Evolutionary conservation across 805 yeast genomes (phyloP).

Genomic region (Naumovozyma dairenensis): DNA sequence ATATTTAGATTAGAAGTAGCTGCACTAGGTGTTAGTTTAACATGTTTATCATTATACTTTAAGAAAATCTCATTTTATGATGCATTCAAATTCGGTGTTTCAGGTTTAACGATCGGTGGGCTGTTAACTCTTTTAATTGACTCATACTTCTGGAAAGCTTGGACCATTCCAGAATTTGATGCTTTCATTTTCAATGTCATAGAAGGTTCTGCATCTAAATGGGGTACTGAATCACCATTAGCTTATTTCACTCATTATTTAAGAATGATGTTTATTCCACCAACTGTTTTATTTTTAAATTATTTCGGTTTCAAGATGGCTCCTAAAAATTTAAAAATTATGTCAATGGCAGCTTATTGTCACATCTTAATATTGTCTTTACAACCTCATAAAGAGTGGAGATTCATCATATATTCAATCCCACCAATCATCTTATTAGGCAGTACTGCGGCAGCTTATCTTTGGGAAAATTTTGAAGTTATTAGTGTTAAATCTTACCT

Average conservation of each 20-base stretch:
- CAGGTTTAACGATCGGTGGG: slow-evolving; percentile 36
- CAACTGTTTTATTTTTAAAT: slow-evolving; percentile 35
- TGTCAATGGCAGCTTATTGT: slow-evolving; percentile 41
- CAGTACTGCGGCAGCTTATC: slow-evolving; percentile 45
- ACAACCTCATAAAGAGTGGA: slow-evolving; percentile 92
- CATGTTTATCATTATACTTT: slow-evolving; percentile 35
- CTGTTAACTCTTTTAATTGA: slow-evolving; percentile 53
- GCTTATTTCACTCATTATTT: slow-evolving; percentile 49
- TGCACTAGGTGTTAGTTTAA: slow-evolving; percentile 42
- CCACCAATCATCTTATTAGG: slow-evolving; percentile 61
- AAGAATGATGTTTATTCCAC: slow-evolving; percentile 36
- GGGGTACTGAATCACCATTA: slow-evolving; percentile 77
- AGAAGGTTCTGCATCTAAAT: slow-evolving; percentile 59
- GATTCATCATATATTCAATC: slow-evolving; percentile 68
- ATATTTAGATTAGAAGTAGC: slow-evolving; percentile 68
- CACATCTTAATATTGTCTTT: slow-evolving; percentile 60
- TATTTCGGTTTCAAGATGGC: slow-evolving; percentile 32
- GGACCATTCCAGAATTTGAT: slow-evolving; percentile 63
- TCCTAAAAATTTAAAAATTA: slow-evolving; percentile 33
- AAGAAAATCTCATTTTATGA: slow-evolving; percentile 37
- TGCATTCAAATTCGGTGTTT: slow-evolving; percentile 31
- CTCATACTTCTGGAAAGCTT: slow-evolving; percentile 62
- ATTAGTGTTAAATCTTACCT: slow-evolving; percentile 17
- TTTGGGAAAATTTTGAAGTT: slow-evolving; percentile 29
- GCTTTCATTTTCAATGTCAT: slow-evolving; percentile 68